Percentiles rank a stretch among this genome's conserved stretches.
Conservation (phyloP, 2,329 filamentous ascomycete species). For the Fusarium succisae region DNA sequence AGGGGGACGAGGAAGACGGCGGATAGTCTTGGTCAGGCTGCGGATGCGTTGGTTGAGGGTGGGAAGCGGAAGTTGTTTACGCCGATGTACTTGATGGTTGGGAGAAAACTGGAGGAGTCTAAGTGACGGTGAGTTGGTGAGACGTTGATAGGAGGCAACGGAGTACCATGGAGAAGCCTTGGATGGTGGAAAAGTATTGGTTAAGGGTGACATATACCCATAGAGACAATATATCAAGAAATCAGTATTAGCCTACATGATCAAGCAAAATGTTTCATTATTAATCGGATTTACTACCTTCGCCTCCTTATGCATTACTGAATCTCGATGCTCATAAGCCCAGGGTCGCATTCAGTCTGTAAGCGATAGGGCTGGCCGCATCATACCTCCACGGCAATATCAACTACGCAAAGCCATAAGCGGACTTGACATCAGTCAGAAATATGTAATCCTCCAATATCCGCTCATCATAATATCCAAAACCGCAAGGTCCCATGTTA, state of each 20-base stretch:
- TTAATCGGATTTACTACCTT: neutral
- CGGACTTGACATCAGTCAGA: neutral
- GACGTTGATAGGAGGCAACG: neutral
- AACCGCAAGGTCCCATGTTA: neutral
- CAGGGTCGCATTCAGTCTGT: neutral
- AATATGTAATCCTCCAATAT: neutral
- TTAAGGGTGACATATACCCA: neutral
- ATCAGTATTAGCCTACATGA: rapidly evolving
- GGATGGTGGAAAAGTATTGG: neutral
- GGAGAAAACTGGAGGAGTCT: neutral
- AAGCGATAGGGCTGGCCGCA: neutral
- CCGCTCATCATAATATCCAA: neutral
- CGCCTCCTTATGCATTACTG: neutral
- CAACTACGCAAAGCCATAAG: neutral
- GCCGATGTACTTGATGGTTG: conserved; percentile 79
- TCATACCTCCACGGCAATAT: neutral
- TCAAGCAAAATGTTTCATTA: neutral
- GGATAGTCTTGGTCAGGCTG: conserved; percentile 79
- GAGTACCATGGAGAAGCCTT: neutral
- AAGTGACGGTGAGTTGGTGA: neutral
- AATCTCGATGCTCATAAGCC: neutral
- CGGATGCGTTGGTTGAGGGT: conserved; percentile 83
- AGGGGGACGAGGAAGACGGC: conserved; percentile 87
- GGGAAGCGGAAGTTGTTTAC: conserved; percentile 88
- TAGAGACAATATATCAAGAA: neutral